phyloP scores from a whole-genome alignment of 495 filamentous ascomycete species.

The Margaritispora aquatica region DNA sequence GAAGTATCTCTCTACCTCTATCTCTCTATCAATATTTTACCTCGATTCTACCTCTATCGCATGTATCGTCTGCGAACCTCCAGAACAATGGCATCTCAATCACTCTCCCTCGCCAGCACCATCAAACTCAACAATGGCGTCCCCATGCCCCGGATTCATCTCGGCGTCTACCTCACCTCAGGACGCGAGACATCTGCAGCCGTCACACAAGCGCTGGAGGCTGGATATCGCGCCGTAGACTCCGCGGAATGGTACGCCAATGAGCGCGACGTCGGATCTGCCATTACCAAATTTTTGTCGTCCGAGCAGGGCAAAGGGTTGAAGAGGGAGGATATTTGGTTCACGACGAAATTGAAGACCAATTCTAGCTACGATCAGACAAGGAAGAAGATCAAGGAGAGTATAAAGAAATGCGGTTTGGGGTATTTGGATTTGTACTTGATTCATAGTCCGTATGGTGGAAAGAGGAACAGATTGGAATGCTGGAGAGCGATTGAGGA shows the following conservation, averaged over 20 bases:
- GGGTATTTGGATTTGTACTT: slow-evolving; percentile 61
- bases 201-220: slow-evolving; percentile 44
- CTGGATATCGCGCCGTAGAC: slow-evolving; percentile 50
- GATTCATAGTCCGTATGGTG: slow-evolving; percentile 55
- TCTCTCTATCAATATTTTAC: neutral
- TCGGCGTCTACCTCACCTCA: slow-evolving; percentile 59
- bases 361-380: slow-evolving; percentile 53
- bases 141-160: slow-evolving; percentile 57
- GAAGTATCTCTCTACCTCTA: neutral
- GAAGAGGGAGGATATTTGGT: slow-evolving; percentile 55
- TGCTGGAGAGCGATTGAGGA: slow-evolving; percentile 63
- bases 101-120: slow-evolving; percentile 9
- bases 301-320: slow-evolving; percentile 27
- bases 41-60: neutral
- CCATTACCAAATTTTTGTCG: slow-evolving; percentile 46
- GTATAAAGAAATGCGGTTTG: slow-evolving; percentile 45
- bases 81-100: neutral
- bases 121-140: slow-evolving; percentile 49
- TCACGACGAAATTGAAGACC: slow-evolving; percentile 58
- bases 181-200: slow-evolving; percentile 40
- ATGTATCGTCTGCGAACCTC: neutral
- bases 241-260: slow-evolving; percentile 66
- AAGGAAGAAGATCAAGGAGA: slow-evolving; percentile 47
- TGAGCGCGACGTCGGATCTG: slow-evolving; percentile 53
- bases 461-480: slow-evolving; percentile 46